Conservation (phyloP, 2,329 filamentous ascomycete species). For the Trichoderma sp. region DNA sequence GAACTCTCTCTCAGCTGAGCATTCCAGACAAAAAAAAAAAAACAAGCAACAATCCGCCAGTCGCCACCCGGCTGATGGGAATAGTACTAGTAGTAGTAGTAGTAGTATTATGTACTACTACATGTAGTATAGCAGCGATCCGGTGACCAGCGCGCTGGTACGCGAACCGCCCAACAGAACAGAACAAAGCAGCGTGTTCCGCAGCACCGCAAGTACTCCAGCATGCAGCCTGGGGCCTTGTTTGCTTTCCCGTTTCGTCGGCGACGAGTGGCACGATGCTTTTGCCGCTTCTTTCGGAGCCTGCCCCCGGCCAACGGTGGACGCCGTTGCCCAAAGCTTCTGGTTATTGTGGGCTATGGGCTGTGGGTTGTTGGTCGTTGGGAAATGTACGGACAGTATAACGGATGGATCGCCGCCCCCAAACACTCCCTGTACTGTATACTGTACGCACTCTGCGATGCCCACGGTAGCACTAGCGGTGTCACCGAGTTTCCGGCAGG, state of each 20-base stretch:
- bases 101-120: too few relatives aligned
- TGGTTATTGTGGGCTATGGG: too few relatives aligned
- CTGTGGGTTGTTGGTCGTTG: neutral
- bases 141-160: slow-evolving; percentile 9
- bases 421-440: too few relatives aligned
- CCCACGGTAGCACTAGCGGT: neutral
- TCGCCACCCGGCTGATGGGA: neutral
- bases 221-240: neutral
- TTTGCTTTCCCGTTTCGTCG: neutral
- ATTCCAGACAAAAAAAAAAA: too few relatives aligned
- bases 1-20: slow-evolving; percentile 9
- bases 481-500: neutral
- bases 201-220: too few relatives aligned
- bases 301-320: neutral
- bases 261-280: neutral
- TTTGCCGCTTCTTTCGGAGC: neutral
- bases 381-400: too few relatives aligned
- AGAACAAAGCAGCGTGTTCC: neutral
- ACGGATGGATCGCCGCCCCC: too few relatives aligned
- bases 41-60: neutral
- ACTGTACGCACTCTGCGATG: neutral
- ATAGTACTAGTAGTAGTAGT: neutral
- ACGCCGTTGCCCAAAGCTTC: neutral
- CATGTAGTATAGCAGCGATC: too few relatives aligned
- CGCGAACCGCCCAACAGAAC: neutral